Base-by-base conservation (phyloP, 129 eudicot genomes). In the Flaveria trinervia region DNA sequence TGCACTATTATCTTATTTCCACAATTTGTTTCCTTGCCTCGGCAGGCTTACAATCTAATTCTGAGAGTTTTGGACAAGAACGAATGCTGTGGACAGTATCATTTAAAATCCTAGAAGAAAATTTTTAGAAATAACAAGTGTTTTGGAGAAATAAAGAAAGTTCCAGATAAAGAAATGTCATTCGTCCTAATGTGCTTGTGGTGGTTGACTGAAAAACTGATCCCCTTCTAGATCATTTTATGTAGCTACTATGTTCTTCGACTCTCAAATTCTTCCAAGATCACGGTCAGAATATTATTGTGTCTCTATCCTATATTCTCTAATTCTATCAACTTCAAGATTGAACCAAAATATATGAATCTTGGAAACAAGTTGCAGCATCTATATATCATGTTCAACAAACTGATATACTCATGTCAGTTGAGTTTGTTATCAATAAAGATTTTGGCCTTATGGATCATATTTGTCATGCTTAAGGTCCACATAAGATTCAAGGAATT, bases 401-500 rank as follows among this genome's bases (percentile, higher is more conserved):
- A 68, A 56, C 18, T 26, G 61, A 57, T 70, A 77, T 44, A 44
- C 43, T 1, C 10, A 17, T 16, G 68, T 69, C 70, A 28, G 6
- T 30, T 78, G 26, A 11, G 20, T 62, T 16, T 62, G 44, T 48
- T 71, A 25, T 72, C 71, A 59, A 15, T 39, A 9, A 20, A 45
- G 7, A 25, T 18, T 71, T 45, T 15, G 71, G 65, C 44, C 45
- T 48, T 51, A 54, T 41, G 30, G 65, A 36, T 76, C 70, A 43
- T 59, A 22, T 82, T 78, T 71, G 20, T 72, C 14, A 45, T 81
- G 65, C 81, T 57, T 51, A 45, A 91, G 98, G 98, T 77, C 98
- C 98, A 39, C 98, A 92, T 80, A 90, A 90, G 88, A 92, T 92
- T 56, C 98, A 92, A 85, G 98, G 98, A 33, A 85, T 92, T 76